Conservation (phyloP, 2,329 filamentous ascomycete species). For the Colletotrichum lindemuthianum region DNA sequence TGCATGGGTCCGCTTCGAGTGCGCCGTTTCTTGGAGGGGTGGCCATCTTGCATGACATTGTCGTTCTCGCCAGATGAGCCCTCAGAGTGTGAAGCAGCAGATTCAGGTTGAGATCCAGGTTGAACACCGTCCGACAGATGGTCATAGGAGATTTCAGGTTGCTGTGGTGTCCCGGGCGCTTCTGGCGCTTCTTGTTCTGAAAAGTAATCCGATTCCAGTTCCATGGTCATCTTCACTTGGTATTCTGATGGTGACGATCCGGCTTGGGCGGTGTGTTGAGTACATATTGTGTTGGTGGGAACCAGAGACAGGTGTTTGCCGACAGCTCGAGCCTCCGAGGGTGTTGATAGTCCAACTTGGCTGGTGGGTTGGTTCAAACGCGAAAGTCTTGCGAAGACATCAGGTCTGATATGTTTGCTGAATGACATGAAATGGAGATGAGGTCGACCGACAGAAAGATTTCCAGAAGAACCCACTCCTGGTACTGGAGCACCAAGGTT, state of each 20-base stretch:
- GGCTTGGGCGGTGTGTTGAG: constrained; percentile 15
- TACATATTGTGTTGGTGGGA: constrained; percentile 25
- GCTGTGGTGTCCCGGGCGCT: background rate
- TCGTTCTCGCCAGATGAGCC: constrained; percentile 13
- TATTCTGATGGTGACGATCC: constrained; percentile 20
- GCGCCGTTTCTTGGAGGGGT: constrained; percentile 43
- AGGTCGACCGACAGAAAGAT: constrained; percentile 14
- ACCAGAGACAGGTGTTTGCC: background rate
- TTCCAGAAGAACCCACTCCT: constrained; percentile 1
- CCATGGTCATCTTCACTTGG: constrained; percentile 41
- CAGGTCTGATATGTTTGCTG: background rate
- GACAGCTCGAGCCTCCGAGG: background rate
- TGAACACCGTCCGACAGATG: no score
- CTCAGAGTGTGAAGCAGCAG: background rate
- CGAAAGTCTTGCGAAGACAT: constrained; percentile 17
- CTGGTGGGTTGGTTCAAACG: no score
- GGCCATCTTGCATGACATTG: background rate
- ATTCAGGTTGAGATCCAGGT: no score
- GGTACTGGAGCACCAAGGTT: no score
- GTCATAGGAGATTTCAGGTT: no score
- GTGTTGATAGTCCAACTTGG: background rate
- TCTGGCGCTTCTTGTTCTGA: background rate
- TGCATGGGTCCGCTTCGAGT: constrained; percentile 39
- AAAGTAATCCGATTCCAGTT: constrained; percentile 40
- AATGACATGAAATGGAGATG: background rate